A percentile compares a stretch with the other conserved stretches of the same genome.
These are phyloP conservation scores for Bocquillonia castaneifolia DNA, from an alignment of 441 rosid species.

Conservation along the genomic window DNA sequence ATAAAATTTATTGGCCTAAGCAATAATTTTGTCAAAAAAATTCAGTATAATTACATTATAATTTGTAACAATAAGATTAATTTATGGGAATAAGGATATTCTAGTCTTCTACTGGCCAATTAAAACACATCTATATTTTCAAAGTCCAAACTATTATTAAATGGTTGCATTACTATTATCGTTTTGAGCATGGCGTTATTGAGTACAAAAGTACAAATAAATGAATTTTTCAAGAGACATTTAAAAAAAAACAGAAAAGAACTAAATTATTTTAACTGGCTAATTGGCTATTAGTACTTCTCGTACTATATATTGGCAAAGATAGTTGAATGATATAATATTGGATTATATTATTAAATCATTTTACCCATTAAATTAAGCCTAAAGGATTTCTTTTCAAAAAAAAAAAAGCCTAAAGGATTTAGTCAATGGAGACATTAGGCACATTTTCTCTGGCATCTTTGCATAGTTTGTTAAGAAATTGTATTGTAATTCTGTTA, in stretches of 20 bases:
- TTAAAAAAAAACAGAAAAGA: no score
- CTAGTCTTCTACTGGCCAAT: not conserved
- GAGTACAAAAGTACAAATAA: no score
- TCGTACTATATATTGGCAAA: no score
- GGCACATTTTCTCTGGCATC: no score
- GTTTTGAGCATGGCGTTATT: not conserved
- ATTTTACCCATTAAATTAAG: not conserved
- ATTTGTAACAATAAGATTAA: not conserved
- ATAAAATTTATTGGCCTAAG: not conserved
- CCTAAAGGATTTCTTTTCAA: not conserved
- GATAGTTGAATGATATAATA: no score
- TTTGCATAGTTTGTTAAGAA: no score
- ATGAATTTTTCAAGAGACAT: no score
- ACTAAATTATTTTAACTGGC: no score
- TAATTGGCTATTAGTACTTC: not conserved
- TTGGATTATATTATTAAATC: not conserved
- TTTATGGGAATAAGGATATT: not conserved
- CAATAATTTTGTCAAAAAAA: not conserved
- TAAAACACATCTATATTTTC: not conserved
- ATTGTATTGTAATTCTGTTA: no score
- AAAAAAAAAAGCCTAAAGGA: not conserved
- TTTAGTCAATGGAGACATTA: conserved; percentile 23
- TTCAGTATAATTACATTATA: no score
- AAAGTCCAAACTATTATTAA: not conserved
- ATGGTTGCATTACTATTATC: not conserved